Evolutionary conservation across 2,329 filamentous ascomycete species (phyloP), one percentile per base, ranked within the genome.

Genomic region (Thielaviopsis ethacetica): DNA sequence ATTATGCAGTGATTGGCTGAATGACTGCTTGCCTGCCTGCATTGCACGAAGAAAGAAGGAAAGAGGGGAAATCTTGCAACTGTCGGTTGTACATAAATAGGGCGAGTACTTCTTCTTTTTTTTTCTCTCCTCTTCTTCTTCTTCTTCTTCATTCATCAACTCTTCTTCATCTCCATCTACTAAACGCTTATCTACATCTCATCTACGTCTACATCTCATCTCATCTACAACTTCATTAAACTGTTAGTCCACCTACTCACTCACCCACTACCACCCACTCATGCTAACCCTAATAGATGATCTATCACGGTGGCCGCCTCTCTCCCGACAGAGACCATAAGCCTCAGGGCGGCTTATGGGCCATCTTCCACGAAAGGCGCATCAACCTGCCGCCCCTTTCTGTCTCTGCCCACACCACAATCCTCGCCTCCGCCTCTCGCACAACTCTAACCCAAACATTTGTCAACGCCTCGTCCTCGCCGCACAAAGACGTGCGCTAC

Each of bases 361-460:
- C 17, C 7, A 17, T 53, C 1, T 30, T 30, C 21, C 49, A 17
- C 21, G 19, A 34, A 19, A 21, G 30, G 22, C 49, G 49, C 2
- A 10, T 15, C n/a, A 26, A 80, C 61, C 74, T 88, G 3, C 82
- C 83, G 0, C 79, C 81, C 60, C 70, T 85, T 41, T 69, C 76
- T 9, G 70, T 83, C 57, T 70, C 77, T 56, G 78, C 76, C 10
- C 78, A 85, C 63, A 77, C 80, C n/a, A 80, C 73, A 7, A 82
- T 88, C 54, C 70, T 81, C 5, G 75, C 80, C 2, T 77, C 76
- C 1, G 77, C 71, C 75, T 88, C 67, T 0, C 55, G 38, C 24
- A 57, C 59, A 24, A 19, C 24, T 0, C 66, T 74, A 30, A 71
- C 67, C 2, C 72, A 85, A 66, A 82, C 72, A 0, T 89, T 86